A percentile compares a stretch with the other conserved stretches of the same genome.
phyloP scores from a whole-genome alignment of 2,329 filamentous ascomycete genomes.

The Mycosphaerella sp. region DNA sequence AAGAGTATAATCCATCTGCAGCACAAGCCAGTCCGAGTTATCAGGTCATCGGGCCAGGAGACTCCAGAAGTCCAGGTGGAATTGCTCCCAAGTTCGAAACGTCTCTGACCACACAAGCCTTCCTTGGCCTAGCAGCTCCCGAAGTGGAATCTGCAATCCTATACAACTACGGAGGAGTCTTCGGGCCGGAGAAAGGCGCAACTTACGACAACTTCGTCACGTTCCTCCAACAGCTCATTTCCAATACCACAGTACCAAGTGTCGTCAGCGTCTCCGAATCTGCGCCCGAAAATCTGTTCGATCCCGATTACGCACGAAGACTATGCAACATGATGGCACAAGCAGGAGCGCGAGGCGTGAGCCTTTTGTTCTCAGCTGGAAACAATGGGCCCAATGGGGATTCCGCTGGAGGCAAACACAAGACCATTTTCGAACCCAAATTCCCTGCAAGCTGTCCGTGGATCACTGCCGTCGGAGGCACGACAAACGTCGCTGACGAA shows the following conservation, averaged over 20 bases:
- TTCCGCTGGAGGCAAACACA: constrained; percentile 35
- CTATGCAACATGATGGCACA: constrained; percentile 60
- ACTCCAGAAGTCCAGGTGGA: constrained; percentile 12
- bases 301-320: constrained; percentile 48
- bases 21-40: constrained; percentile 17
- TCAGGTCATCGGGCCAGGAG: constrained; percentile 19
- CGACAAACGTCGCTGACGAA: constrained; percentile 22
- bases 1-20: constrained; percentile 21
- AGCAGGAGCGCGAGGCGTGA: constrained; percentile 58
- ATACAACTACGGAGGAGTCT: constrained; percentile 26
- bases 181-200: constrained; percentile 18
- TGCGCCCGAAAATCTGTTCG: constrained; percentile 19
- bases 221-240: constrained; percentile 24
- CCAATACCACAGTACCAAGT: constrained; percentile 21
- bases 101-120: constrained; percentile 20
- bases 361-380: constrained; percentile 56
- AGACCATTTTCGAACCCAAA: constrained; percentile 39
- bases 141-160: constrained; percentile 16
- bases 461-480: constrained; percentile 41
- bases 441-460: constrained; percentile 45
- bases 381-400: constrained; percentile 44
- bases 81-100: constrained; percentile 24
- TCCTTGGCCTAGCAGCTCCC: constrained; percentile 22
- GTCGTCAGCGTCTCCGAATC: constrained; percentile 23
- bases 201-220: constrained; percentile 24